Evolutionary conservation across 495 filamentous ascomycete species (phyloP).

Genomic region (Xylaria scruposa): DNA sequence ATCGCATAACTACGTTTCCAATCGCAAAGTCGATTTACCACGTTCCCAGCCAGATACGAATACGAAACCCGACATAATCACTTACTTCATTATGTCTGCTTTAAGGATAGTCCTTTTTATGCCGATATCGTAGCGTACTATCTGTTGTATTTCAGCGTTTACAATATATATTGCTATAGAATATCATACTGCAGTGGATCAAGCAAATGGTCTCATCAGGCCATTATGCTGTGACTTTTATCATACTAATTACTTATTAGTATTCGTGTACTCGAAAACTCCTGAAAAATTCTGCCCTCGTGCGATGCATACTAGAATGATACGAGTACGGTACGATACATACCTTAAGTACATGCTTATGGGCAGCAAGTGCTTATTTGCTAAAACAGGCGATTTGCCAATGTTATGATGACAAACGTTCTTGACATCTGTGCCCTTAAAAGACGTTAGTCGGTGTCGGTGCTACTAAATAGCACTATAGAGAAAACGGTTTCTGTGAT

Average conservation of each 20-base stretch:
- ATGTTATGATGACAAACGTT: constrained; percentile 14
- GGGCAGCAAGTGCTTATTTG: not conserved
- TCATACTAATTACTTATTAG: not conserved
- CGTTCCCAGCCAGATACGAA: constrained; percentile 2
- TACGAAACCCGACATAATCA: constrained; percentile 10
- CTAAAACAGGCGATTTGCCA: not conserved
- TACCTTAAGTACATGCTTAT: not conserved
- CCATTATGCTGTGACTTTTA: constrained; percentile 14
- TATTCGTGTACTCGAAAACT: not conserved
- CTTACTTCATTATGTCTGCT: not conserved
- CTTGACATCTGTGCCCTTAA: not conserved
- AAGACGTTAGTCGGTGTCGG: not conserved
- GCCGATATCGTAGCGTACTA: constrained; percentile 2
- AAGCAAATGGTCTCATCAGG: constrained; percentile 14
- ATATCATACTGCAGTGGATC: not conserved
- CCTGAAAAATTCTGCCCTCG: not conserved
- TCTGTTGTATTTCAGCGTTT: not conserved
- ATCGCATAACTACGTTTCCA: constrained; percentile 17
- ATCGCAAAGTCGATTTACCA: constrained; percentile 3
- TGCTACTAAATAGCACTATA: not conserved
- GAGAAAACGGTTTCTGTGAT: not conserved
- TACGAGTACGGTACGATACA: constrained; percentile 6
- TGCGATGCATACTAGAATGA: constrained; percentile 6
- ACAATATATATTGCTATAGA: not conserved
- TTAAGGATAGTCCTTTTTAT: constrained; percentile 4